These are phyloP conservation scores for Sarcocystis neurona DNA, from an alignment of 169 alveolate species.

Conservation along the genomic window DNA sequence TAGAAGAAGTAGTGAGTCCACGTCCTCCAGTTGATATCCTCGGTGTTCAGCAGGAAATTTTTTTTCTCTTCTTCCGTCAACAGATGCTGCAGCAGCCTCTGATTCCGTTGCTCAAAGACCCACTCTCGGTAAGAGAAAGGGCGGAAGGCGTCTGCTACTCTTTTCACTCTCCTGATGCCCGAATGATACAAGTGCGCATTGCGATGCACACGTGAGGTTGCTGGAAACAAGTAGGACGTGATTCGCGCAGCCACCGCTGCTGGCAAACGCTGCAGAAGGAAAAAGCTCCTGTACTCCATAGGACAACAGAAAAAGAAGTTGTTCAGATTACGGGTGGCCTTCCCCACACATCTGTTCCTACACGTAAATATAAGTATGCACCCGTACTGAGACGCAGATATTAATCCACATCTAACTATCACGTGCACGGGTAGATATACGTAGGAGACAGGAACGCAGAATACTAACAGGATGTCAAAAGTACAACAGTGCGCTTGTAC, in stretches of 20 bases:
- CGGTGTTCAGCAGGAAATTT: background rate
- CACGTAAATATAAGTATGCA: background rate
- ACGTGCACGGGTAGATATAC: background rate
- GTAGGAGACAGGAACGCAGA: background rate
- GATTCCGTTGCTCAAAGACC: constrained; percentile 46
- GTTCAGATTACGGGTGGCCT: no score
- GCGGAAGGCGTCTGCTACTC: constrained; percentile 42
- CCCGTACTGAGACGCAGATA: background rate
- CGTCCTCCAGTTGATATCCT: constrained; percentile 40
- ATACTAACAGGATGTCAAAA: no score
- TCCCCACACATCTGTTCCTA: background rate
- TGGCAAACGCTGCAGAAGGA: constrained; percentile 31
- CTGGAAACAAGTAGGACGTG: constrained; percentile 13
- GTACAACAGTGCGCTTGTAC: no score
- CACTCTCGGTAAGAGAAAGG: constrained; percentile 50
- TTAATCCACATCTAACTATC: background rate
- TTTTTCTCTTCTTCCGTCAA: background rate
- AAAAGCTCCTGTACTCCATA: background rate
- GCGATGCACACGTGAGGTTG: constrained; percentile 4
- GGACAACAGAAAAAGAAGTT: background rate
- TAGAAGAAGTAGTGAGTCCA: constrained; percentile 32
- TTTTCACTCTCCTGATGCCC: constrained; percentile 32
- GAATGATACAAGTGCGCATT: constrained; percentile 5
- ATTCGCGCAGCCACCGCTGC: constrained; percentile 26
- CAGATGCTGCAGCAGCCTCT: constrained; percentile 7